Conservation (phyloP, 176 grass and related monocot genomes). For the Hordeum marinum region DNA sequence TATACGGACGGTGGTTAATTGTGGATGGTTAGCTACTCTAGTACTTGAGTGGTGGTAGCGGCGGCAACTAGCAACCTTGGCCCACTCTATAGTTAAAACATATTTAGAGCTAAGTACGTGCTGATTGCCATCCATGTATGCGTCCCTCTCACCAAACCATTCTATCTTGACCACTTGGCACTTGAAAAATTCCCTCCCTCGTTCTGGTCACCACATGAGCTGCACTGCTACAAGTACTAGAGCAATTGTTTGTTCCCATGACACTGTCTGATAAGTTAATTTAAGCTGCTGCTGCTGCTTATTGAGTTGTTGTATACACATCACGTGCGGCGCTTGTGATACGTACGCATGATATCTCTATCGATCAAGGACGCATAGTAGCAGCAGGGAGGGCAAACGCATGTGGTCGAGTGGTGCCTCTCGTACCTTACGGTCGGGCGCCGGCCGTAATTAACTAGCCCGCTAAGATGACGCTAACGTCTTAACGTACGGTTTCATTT, state of each 20-base stretch:
- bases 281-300: neutral
- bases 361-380: neutral
- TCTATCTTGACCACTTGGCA: neutral
- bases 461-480: neutral
- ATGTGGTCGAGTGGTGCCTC: conserved; percentile 17
- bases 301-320: neutral
- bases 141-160: conserved; percentile 14
- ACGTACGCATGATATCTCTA: neutral
- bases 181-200: neutral
- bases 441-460: neutral
- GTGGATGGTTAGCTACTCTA: neutral
- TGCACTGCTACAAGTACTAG: neutral
- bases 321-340: conserved; percentile 12
- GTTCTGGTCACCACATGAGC: neutral
- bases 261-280: conserved; percentile 3
- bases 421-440: conserved; percentile 24
- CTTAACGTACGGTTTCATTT: neutral
- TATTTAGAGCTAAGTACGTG: neutral
- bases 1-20: neutral
- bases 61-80: neutral
- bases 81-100: conserved; percentile 8
- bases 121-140: neutral
- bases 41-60: conserved; percentile 14
- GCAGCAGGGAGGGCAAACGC: neutral
- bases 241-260: neutral